Percentiles rank a stretch among this genome's conserved stretches.
These are phyloP conservation scores for Talaromyces sp. DNA, from an alignment of 2,329 filamentous ascomycete species.

Conservation along the genomic window DNA sequence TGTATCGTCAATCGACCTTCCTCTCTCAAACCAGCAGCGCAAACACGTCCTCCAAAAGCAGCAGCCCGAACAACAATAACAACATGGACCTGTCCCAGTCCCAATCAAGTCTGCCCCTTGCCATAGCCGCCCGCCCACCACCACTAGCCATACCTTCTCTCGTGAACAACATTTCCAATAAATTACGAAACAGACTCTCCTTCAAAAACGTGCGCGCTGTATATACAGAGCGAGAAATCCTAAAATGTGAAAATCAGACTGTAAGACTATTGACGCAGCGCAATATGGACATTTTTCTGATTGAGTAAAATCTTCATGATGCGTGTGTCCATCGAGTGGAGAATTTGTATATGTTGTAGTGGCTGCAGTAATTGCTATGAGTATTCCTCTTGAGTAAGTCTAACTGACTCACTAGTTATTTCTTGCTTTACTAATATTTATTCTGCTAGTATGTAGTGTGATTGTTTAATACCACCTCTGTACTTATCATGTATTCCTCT, in stretches of 20 bases:
- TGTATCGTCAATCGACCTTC: constrained; percentile 7
- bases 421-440: not conserved
- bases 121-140: too few species aligned
- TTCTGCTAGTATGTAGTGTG: not conserved
- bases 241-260: constrained; percentile 32
- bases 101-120: not conserved
- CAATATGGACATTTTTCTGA: constrained; percentile 34
- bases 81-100: not conserved
- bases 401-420: not conserved
- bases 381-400: constrained; percentile 39
- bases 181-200: constrained; percentile 31
- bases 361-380: constrained; percentile 68
- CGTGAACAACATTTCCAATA: constrained; percentile 21
- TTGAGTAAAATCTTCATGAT: constrained; percentile 39
- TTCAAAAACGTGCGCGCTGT: constrained; percentile 29
- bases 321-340: constrained; percentile 54
- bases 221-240: constrained; percentile 30
- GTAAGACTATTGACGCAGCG: constrained; percentile 33
- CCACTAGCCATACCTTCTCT: constrained; percentile 18
- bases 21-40: constrained; percentile 2
- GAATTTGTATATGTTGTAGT: constrained; percentile 67
- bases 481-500: not conserved
- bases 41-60: not conserved
- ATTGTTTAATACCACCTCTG: not conserved
- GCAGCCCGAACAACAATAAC: not conserved